Conservation (phyloP, 805 yeast genomes). For the Pichia membranifaciens region DNA sequence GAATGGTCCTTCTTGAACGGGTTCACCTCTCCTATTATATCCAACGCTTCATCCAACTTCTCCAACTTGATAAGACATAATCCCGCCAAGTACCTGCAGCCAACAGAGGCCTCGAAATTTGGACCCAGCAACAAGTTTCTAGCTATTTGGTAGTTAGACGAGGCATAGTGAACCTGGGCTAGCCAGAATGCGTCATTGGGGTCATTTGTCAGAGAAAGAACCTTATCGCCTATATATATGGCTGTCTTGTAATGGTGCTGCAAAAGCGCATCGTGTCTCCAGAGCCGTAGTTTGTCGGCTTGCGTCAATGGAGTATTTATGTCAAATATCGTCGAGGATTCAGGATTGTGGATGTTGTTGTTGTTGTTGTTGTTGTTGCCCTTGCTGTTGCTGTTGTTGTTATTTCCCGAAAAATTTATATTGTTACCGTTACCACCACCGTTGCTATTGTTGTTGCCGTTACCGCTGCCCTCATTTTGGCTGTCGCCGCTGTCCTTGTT, state of each 20-base stretch:
- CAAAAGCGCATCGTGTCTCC: constrained; percentile 92
- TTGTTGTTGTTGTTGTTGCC: background rate
- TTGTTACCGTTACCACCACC: background rate
- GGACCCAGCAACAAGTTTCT: constrained; percentile 57
- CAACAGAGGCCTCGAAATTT: constrained; percentile 54
- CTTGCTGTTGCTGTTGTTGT: background rate
- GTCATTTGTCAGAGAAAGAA: constrained; percentile 74
- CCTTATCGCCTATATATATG: constrained; percentile 86
- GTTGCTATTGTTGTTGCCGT: background rate
- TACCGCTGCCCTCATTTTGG: background rate
- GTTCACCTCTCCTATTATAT: constrained; percentile 73
- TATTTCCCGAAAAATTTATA: background rate
- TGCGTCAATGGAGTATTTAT: constrained; percentile 52
- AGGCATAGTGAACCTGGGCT: constrained; percentile 79
- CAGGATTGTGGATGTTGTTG: constrained; percentile 1
- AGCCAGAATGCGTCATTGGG: constrained; percentile 95
- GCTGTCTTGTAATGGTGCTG: constrained; percentile 91
- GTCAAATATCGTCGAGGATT: constrained; percentile 14
- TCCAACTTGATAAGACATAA: constrained; percentile 66
- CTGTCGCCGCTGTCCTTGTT: background rate
- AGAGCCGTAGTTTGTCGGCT: constrained; percentile 76
- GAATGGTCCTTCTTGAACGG: constrained; percentile 48
- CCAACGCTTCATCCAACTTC: constrained; percentile 83
- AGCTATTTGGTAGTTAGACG: constrained; percentile 75
- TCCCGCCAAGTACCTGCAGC: constrained; percentile 78